Evolutionary conservation across 495 filamentous ascomycete species (phyloP).

Genomic region (Penicillium canariense): DNA sequence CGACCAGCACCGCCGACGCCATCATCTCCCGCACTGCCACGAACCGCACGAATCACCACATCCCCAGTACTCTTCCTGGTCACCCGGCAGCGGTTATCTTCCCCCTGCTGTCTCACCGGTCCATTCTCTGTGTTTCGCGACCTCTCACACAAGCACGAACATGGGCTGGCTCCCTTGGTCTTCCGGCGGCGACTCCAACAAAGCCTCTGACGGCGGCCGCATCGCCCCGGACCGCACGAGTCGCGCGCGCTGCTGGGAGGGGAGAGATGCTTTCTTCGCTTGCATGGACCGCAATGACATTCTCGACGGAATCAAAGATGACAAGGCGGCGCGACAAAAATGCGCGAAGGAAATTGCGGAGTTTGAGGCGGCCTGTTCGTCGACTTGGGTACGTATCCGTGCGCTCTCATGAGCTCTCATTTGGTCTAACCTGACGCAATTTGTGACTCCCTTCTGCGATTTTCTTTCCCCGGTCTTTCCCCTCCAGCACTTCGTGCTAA

Average conservation of each 20-base stretch:
- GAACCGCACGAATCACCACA: neutral
- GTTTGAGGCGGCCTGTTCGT: slow-evolving; percentile 75
- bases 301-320: slow-evolving; percentile 76
- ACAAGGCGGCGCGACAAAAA: slow-evolving; percentile 57
- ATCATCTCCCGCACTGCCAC: neutral
- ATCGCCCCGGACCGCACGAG: slow-evolving; percentile 75
- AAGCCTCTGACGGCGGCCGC: slow-evolving; percentile 58
- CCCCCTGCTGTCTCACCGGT: neutral
- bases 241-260: slow-evolving; percentile 80
- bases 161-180: slow-evolving; percentile 49
- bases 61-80: neutral
- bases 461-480: no score
- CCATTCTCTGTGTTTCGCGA: neutral
- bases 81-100: neutral
- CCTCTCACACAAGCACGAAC: slow-evolving; percentile 14
- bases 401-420: neutral
- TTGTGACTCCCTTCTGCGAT: no score
- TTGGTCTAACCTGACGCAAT: neutral
- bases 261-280: slow-evolving; percentile 78
- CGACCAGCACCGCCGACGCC: slow-evolving; percentile 6
- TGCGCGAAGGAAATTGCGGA: slow-evolving; percentile 64
- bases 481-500: slow-evolving; percentile 22
- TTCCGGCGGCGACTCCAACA: slow-evolving; percentile 41
- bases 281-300: slow-evolving; percentile 82
- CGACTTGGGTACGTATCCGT: slow-evolving; percentile 67